phyloP scores from a whole-genome alignment of 1,139 yeast species.

The Geotrichum citri-aurantii region DNA sequence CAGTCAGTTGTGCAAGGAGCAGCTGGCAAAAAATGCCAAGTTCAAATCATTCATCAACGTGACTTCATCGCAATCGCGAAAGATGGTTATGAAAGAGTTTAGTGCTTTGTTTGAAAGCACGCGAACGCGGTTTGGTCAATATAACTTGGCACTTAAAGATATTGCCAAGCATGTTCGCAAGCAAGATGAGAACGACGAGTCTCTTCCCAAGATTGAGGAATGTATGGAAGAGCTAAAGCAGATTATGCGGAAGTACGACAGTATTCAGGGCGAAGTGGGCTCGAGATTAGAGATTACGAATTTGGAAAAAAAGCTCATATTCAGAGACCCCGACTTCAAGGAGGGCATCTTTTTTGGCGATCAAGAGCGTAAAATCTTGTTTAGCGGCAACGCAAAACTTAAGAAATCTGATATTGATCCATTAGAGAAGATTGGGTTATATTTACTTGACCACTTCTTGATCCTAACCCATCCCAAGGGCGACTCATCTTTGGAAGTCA shows the following conservation, averaged over 20 bases:
- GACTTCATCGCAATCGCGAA: slow-evolving; percentile 1
- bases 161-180: slow-evolving; percentile 6
- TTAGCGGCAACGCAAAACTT: slow-evolving; percentile 9
- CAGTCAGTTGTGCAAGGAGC: slow-evolving; percentile 3
- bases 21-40: slow-evolving; percentile 2
- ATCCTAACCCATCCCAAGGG: slow-evolving; percentile 41
- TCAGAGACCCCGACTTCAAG: slow-evolving; percentile 9
- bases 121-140: slow-evolving; percentile 16
- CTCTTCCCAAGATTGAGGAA: slow-evolving; percentile 6
- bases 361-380: slow-evolving; percentile 12
- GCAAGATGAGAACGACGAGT: slow-evolving; percentile 6
- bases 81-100: slow-evolving; percentile 11
- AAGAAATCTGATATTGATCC: slow-evolving; percentile 6
- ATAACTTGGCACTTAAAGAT: slow-evolving; percentile 1
- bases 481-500: slow-evolving; percentile 32
- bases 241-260: slow-evolving; percentile 9
- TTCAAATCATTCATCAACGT: slow-evolving; percentile 10
- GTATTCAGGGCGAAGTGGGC: slow-evolving; percentile 11
- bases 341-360: slow-evolving; percentile 10
- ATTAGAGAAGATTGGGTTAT: slow-evolving; percentile 31
- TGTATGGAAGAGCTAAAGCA: slow-evolving; percentile 3
- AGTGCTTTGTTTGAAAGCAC: slow-evolving; percentile 14
- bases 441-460: slow-evolving; percentile 67
- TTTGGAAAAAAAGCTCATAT: slow-evolving; percentile 5
- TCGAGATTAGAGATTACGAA: slow-evolving; percentile 8